Conservation (phyloP, 176 grass and related monocot species). For the Cocos nucifera region DNA sequence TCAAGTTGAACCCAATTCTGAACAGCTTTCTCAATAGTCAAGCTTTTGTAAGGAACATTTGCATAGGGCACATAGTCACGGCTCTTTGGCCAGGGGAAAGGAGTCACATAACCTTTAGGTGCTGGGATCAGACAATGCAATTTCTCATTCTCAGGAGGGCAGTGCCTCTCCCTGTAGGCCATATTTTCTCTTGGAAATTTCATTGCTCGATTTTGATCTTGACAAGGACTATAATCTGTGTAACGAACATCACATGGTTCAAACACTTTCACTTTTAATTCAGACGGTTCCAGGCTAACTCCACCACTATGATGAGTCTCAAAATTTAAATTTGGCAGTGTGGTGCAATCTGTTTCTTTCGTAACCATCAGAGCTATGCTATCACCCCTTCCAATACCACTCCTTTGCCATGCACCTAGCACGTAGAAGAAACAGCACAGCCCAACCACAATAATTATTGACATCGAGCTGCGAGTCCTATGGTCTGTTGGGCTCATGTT, state of each 20-base stretch:
- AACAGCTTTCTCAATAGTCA: conserved; percentile 56
- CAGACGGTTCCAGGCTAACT: conserved; percentile 8
- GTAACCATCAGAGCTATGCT: conserved; percentile 49
- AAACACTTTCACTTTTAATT: conserved; percentile 40
- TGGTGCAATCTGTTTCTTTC: conserved; percentile 58
- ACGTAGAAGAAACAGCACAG: conserved; percentile 75
- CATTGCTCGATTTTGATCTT: conserved; percentile 64
- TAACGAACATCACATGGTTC: conserved; percentile 49
- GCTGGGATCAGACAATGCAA: conserved; percentile 62
- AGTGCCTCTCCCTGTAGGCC: conserved; percentile 68
- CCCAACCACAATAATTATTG: conserved; percentile 43
- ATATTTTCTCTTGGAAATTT: conserved; percentile 64
- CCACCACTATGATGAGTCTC: conserved; percentile 67
- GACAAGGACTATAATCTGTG: conserved; percentile 72
- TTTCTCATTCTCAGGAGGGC: conserved; percentile 55
- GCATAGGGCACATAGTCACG: conserved; percentile 65
- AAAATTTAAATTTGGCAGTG: conserved; percentile 66
- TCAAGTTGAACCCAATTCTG: conserved; percentile 69
- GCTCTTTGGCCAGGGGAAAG: conserved; percentile 79
- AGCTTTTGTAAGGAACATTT: conserved; percentile 65
- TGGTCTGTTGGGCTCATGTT: conserved; percentile 48
- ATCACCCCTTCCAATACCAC: conserved; percentile 67
- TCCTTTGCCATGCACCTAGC: conserved; percentile 84
- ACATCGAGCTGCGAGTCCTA: conserved; percentile 47
- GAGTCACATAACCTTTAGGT: conserved; percentile 64